phyloP scores from a whole-genome alignment of 164 flowering plant species.

The Stephania cephalantha region DNA sequence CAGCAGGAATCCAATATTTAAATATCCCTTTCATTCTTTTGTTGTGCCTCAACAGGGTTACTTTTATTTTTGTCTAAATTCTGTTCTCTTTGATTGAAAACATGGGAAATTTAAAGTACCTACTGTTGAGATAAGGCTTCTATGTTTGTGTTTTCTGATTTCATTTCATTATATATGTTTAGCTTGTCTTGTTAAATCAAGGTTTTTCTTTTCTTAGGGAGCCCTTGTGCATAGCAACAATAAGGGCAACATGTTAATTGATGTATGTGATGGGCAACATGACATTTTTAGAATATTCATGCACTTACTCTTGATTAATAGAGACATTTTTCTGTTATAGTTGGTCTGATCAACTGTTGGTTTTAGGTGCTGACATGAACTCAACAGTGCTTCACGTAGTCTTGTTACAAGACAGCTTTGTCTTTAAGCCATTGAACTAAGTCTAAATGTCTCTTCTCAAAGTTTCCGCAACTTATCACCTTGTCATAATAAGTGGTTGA shows the following conservation, averaged over 20 bases:
- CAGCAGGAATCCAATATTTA: conserved; percentile 1
- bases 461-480: too few relatives aligned
- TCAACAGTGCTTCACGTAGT: neutral
- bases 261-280: neutral
- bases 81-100: neutral
- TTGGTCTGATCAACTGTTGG: neutral
- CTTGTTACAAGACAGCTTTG: neutral
- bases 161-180: too few relatives aligned
- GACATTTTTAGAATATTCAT: neutral
- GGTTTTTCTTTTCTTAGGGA: neutral
- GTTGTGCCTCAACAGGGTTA: neutral
- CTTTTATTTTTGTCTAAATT: neutral
- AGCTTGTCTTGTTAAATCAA: neutral
- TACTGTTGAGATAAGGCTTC: neutral
- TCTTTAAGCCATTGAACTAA: neutral
- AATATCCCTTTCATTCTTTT: neutral
- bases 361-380: neutral
- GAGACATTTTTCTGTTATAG: neutral
- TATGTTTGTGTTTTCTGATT: neutral
- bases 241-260: neutral
- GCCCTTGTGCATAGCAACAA: neutral
- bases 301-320: neutral
- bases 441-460: too few relatives aligned
- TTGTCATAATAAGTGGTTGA: too few relatives aligned
- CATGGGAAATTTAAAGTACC: neutral